Percentiles rank a stretch among this genome's conserved stretches.
Evolutionary conservation across 495 filamentous ascomycete species (phyloP).

Genomic region (Daldinia vernicosa): DNA sequence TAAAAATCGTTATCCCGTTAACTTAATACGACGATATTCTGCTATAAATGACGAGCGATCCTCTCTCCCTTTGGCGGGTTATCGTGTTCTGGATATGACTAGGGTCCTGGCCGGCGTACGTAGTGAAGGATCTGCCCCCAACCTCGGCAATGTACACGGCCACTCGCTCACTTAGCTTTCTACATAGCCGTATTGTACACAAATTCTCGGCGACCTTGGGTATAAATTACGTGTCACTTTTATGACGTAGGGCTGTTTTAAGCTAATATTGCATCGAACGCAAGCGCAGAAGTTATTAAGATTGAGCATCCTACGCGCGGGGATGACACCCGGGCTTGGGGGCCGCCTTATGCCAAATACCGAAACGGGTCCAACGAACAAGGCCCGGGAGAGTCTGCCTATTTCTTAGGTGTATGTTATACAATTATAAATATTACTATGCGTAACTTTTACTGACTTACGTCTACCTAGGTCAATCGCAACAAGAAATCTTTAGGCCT

Average conservation of each 20-base stretch:
- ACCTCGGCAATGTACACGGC: conserved; percentile 19
- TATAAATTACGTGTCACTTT: conserved; percentile 54
- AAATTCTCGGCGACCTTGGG: conserved; percentile 97
- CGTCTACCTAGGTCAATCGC: conserved; percentile 78
- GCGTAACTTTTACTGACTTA: conserved; percentile 15
- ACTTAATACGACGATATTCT: conserved; percentile 37
- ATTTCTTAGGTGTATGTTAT: conserved; percentile 80
- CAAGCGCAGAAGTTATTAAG: conserved; percentile 94
- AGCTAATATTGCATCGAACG: conserved; percentile 44
- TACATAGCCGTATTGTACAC: conserved; percentile 90
- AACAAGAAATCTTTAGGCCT: conserved; percentile 96
- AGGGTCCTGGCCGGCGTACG: conserved; percentile 93
- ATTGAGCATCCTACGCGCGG: conserved; percentile 91
- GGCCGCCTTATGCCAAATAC: conserved; percentile 90
- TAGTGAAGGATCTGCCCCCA: conserved; percentile 25
- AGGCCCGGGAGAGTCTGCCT: conserved; percentile 91
- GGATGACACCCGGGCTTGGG: conserved; percentile 96
- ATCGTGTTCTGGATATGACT: conserved; percentile 94
- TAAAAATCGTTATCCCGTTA: conserved; percentile 10
- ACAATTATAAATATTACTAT: not conserved
- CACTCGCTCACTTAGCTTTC: conserved; percentile 12
- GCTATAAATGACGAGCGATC: conserved; percentile 32
- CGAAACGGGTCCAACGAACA: conserved; percentile 63
- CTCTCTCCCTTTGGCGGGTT: conserved; percentile 76
- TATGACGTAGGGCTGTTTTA: conserved; percentile 20